Evolutionary conservation across 1,139 yeast species (phyloP).

Genomic region (Debaryomyces subglobosus): DNA sequence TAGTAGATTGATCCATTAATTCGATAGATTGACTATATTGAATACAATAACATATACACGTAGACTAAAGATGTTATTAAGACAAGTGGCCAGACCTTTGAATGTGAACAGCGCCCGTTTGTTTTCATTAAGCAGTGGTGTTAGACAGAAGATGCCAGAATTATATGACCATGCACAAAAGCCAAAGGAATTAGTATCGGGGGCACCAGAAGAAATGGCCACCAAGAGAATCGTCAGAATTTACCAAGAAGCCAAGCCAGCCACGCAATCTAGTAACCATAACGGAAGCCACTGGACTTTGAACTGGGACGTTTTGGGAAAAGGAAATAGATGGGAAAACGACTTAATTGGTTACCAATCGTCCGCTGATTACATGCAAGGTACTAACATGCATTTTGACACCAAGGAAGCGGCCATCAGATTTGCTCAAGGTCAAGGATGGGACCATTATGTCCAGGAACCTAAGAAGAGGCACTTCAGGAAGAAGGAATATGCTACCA

Average conservation of each 20-base stretch:
- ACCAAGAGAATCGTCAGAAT: conserved; percentile 74
- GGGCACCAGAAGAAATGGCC: conserved; percentile 74
- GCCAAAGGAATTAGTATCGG: conserved; percentile 66
- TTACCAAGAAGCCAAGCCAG: conserved; percentile 75
- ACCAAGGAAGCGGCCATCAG: conserved; percentile 75
- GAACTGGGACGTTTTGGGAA: conserved; percentile 82
- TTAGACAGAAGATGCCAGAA: conserved; percentile 23
- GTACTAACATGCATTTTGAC: conserved; percentile 75
- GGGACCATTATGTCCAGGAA: conserved; percentile 83
- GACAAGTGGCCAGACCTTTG: conserved; percentile 21
- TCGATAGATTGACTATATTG: not conserved
- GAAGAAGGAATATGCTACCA: conserved; percentile 73
- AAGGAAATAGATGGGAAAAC: conserved; percentile 88
- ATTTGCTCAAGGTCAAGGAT: conserved; percentile 84
- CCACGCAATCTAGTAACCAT: conserved; percentile 75
- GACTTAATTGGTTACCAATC: conserved; percentile 87
- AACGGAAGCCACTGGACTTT: conserved; percentile 68
- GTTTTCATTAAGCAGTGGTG: conserved; percentile 21
- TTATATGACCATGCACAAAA: conserved; percentile 24
- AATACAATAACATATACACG: not conserved
- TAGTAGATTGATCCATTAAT: not conserved
- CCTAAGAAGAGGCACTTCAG: conserved; percentile 76
- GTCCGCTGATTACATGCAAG: conserved; percentile 84
- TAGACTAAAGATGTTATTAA: conserved; percentile 23
- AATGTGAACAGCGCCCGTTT: conserved; percentile 21